Base-by-base conservation (phyloP, 106 monocot species). In the Dendrobium catenatum region DNA sequence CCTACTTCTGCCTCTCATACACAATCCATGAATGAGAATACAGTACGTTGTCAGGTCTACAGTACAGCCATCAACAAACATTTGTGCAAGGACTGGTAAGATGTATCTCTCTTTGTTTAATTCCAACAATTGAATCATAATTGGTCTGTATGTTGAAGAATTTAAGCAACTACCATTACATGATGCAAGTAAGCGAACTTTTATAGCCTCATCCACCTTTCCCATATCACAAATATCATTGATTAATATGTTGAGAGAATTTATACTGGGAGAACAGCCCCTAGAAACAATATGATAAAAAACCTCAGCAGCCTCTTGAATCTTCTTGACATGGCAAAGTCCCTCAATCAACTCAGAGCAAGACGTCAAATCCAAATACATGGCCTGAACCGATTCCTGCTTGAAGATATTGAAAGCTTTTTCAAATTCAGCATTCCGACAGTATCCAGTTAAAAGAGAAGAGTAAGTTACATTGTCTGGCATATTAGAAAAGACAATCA, bases 201-300 rank as follows among this genome's bases (percentile, higher is more conserved):
- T 88, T 49, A 89, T 82, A 43, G 94, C 91, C 81, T 94, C 88
- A 48, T 59, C 80, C 24, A 91, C 68, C 76, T 83, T 86, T 76
- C 89, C 88, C 10, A 15, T 16, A 24, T 11, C 27, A 56, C 94
- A 94, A 78, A 85, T 78, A 9, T 72, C 81, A 81, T 72, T 27
- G 47, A 89, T 83, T 49, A 94, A 78, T 67, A 76, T 43, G 66
- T 82, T 66, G 42, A 94, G 78, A 68, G 89, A 79, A 44, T 83
- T 24, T 46, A 64, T 18, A 15, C 40, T 70, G 5, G 86, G 77
- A 58, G 6, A 64, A 8, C 40, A 56, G 11, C 87, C 86, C 85
- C 82, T 86, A 67, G 11, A 70, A 58, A 27, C 61, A 68, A 87
- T 27, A 73, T 84, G 85, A 67, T 24, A 70, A 59, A 89, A 89